Evolutionary conservation across 2,329 filamentous ascomycete species (phyloP).

Genomic region (Trichophyton verrucosum): DNA sequence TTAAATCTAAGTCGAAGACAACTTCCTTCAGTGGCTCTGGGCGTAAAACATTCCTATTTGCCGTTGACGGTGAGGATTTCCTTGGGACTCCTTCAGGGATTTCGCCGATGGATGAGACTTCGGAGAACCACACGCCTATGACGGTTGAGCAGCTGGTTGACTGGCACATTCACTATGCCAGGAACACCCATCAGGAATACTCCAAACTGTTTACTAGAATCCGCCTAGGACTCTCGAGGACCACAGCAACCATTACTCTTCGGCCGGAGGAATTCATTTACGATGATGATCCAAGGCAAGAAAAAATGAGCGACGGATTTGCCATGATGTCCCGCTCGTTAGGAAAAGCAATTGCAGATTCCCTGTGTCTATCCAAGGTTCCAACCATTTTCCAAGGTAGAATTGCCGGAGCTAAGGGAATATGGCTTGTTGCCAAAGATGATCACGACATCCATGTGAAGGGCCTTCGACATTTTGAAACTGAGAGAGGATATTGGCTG

Average conservation of each 20-base stretch:
- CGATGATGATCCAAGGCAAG: constrained; percentile 19
- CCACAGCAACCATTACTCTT: constrained; percentile 28
- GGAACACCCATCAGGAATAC: constrained; percentile 27
- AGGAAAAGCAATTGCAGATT: constrained; percentile 36
- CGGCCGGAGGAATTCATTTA: constrained; percentile 27
- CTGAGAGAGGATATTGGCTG: constrained; percentile 39
- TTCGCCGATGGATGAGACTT: constrained; percentile 17
- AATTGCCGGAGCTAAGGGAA: constrained; percentile 48
- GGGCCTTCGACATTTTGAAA: background rate
- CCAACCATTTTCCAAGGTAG: constrained; percentile 46
- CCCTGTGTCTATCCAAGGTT: constrained; percentile 25
- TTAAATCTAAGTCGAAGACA: constrained; percentile 20
- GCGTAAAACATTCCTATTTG: constrained; percentile 31
- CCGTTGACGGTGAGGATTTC: constrained; percentile 33
- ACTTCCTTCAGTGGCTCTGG: constrained; percentile 18
- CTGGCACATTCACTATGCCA: constrained; percentile 32
- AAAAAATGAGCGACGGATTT: constrained; percentile 43
- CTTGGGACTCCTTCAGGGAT: constrained; percentile 5
- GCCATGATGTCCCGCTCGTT: constrained; percentile 42
- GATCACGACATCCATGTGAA: constrained; percentile 10
- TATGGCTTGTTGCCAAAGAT: constrained; percentile 45
- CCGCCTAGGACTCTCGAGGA: constrained; percentile 34
- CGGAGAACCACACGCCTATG: constrained; percentile 26
- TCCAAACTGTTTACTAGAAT: constrained; percentile 37
- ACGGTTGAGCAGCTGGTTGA: constrained; percentile 29